Evolutionary conservation across 768 basidiomycete species (phyloP).

Genomic region (Boletus coccyginus): DNA sequence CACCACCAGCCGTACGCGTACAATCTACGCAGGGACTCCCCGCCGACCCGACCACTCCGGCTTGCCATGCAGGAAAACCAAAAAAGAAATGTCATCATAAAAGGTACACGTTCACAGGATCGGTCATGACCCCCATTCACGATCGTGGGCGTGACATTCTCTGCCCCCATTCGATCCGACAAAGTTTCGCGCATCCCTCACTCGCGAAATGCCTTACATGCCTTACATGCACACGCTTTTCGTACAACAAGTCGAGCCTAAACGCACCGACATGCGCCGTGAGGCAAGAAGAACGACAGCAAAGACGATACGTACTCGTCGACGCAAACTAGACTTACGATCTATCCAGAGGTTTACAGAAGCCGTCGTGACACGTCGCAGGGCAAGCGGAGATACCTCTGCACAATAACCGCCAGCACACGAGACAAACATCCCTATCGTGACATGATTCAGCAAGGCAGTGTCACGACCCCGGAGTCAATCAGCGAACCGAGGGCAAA

Average conservation of each 20-base stretch:
- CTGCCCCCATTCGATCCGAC: too few species aligned
- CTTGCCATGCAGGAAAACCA: too few species aligned
- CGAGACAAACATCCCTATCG: slow-evolving; percentile 24
- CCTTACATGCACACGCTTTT: slow-evolving; percentile 28
- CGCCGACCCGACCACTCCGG: too few species aligned
- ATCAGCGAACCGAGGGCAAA: slow-evolving; percentile 20
- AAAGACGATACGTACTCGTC: slow-evolving; percentile 23
- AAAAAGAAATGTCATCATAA: too few species aligned
- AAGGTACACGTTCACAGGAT: too few species aligned
- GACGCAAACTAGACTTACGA: slow-evolving; percentile 15
- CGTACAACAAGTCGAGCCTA: slow-evolving; percentile 32
- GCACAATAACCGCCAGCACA: slow-evolving; percentile 25
- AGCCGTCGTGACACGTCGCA: slow-evolving; percentile 25
- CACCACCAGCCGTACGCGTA: too few species aligned
- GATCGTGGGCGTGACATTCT: too few species aligned
- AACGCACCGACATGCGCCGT: too few species aligned
- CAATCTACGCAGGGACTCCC: not conserved
- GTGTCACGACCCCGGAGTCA: too few species aligned
- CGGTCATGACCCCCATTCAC: too few species aligned
- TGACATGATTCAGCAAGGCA: not conserved
- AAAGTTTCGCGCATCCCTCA: not conserved
- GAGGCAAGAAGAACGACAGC: not conserved
- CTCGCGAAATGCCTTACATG: slow-evolving; percentile 10
- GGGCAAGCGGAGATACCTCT: slow-evolving; percentile 28
- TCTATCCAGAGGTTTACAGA: slow-evolving; percentile 25